A percentile compares a stretch with the other conserved stretches of the same genome.
Conservation (phyloP, 768 basidiomycete genomes). For the Gloeophyllum trabeum region DNA sequence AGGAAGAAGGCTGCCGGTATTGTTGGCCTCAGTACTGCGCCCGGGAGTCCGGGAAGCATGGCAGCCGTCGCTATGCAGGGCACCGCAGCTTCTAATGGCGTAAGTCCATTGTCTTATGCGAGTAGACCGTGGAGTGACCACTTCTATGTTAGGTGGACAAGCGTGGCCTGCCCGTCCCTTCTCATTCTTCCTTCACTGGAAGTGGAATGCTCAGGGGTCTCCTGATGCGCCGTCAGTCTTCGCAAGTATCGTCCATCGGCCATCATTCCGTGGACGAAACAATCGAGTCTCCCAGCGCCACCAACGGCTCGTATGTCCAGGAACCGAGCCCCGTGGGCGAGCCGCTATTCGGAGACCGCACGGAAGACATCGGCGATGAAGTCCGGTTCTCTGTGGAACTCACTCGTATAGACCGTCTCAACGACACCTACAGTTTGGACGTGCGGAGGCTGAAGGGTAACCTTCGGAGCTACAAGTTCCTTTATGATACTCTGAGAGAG, state of each 20-base stretch:
- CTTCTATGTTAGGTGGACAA: constrained; percentile 59
- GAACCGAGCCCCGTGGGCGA: constrained; percentile 22
- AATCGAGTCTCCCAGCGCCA: constrained; percentile 11
- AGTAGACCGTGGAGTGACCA: too few relatives aligned
- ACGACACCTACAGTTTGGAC: constrained; percentile 86
- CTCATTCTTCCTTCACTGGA: constrained; percentile 55
- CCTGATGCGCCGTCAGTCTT: constrained; percentile 84
- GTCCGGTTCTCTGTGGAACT: constrained; percentile 94
- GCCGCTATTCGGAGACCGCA: constrained; percentile 67
- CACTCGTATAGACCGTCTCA: constrained; percentile 80
- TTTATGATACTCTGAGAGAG: constrained; percentile 84
- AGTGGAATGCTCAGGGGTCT: constrained; percentile 81
- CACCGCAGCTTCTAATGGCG: constrained; percentile 78
- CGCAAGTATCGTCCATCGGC: constrained; percentile 39
- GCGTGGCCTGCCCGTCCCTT: constrained; percentile 79
- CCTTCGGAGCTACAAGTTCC: constrained; percentile 84
- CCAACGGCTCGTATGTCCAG: constrained; percentile 9
- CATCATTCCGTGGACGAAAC: constrained; percentile 11
- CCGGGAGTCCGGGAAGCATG: constrained; percentile 31
- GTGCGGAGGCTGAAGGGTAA: constrained; percentile 89
- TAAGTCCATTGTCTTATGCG: constrained; percentile 34
- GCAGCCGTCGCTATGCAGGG: constrained; percentile 73
- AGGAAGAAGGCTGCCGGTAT: constrained; percentile 33
- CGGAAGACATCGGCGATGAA: constrained; percentile 86
- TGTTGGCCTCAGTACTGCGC: constrained; percentile 11